Percentiles rank a stretch among this genome's conserved stretches.
Conservation (phyloP, 768 basidiomycete species). For the Podaxis carcinomalis region DNA sequence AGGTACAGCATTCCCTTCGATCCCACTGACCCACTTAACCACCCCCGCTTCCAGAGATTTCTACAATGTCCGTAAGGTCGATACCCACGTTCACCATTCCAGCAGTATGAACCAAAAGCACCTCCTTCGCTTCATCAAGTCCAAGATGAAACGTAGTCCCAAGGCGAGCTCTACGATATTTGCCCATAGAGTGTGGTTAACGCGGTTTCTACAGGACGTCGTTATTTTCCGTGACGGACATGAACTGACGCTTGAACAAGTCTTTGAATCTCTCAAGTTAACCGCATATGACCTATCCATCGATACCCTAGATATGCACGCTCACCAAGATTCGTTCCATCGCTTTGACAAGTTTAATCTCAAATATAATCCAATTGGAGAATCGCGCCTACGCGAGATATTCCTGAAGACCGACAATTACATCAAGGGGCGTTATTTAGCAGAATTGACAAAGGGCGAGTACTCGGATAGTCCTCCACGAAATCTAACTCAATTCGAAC, state of each 20-base stretch:
- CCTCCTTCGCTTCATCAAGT: slow-evolving; percentile 95
- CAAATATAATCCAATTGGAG: slow-evolving; percentile 96
- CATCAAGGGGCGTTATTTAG: slow-evolving; percentile 88
- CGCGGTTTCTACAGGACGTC: slow-evolving; percentile 57
- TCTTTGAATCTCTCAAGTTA: slow-evolving; percentile 93
- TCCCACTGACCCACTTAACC: background rate
- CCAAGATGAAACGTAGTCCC: slow-evolving; percentile 91
- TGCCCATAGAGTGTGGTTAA: background rate
- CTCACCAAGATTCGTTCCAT: slow-evolving; percentile 96
- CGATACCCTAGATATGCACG: slow-evolving; percentile 99
- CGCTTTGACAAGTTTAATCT: slow-evolving; percentile 98
- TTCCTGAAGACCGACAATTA: slow-evolving; percentile 98
- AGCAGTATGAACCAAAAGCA: slow-evolving; percentile 99
- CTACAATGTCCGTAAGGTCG: slow-evolving; percentile 97
- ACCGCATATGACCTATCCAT: slow-evolving; percentile 98
- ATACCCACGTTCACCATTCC: slow-evolving; percentile 98
- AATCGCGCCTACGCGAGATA: slow-evolving; percentile 91
- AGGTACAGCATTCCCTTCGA: slow-evolving; percentile 42
- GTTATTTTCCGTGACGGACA: slow-evolving; percentile 94
- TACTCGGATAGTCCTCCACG: background rate
- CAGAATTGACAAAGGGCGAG: slow-evolving; percentile 87
- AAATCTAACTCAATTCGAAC: background rate
- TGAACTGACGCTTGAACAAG: slow-evolving; percentile 83
- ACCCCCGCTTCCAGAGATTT: slow-evolving; percentile 67
- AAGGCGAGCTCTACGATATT: slow-evolving; percentile 42